phyloP scores from a whole-genome alignment of 2,329 filamentous ascomycete species.

The Trichophyton simii region DNA sequence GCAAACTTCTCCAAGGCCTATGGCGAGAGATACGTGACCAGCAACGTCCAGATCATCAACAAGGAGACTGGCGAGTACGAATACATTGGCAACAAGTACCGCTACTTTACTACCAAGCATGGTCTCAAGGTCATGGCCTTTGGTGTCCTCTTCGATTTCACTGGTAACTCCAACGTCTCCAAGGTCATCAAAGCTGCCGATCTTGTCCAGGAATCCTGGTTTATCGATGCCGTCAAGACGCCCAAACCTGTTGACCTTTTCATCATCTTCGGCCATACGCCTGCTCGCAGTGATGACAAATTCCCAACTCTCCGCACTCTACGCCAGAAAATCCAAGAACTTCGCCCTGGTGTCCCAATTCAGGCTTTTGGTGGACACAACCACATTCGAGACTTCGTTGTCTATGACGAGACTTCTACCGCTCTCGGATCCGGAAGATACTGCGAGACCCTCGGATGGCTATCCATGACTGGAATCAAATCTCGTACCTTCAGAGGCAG shows the following conservation, averaged over 20 bases:
- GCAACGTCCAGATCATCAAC: constrained; percentile 41
- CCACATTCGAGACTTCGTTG: constrained; percentile 52
- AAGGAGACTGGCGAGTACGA: constrained; percentile 32
- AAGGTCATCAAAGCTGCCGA: constrained; percentile 45
- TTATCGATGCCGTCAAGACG: constrained; percentile 43
- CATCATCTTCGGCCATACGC: constrained; percentile 52
- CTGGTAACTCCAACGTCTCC: constrained; percentile 49
- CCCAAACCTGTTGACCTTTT: constrained; percentile 50
- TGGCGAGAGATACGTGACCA: constrained; percentile 41
- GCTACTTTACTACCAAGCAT: constrained; percentile 40
- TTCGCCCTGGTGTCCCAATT: constrained; percentile 46
- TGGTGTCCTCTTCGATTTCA: constrained; percentile 39
- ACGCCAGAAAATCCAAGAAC: constrained; percentile 46
- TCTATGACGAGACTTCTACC: constrained; percentile 50
- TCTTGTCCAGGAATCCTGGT: constrained; percentile 47
- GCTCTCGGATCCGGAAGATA: constrained; percentile 53
- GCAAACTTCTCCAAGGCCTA: constrained; percentile 47
- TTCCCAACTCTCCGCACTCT: constrained; percentile 39
- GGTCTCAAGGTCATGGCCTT: constrained; percentile 43
- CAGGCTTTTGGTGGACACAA: constrained; percentile 55
- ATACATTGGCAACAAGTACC: constrained; percentile 36
- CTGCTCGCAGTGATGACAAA: constrained; percentile 35
- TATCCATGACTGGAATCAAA: constrained; percentile 50
- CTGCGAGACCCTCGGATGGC: constrained; percentile 56
- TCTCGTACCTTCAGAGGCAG: constrained; percentile 35